Conservation (phyloP, 2,329 filamentous ascomycete genomes). For the Penicillium sp. region DNA sequence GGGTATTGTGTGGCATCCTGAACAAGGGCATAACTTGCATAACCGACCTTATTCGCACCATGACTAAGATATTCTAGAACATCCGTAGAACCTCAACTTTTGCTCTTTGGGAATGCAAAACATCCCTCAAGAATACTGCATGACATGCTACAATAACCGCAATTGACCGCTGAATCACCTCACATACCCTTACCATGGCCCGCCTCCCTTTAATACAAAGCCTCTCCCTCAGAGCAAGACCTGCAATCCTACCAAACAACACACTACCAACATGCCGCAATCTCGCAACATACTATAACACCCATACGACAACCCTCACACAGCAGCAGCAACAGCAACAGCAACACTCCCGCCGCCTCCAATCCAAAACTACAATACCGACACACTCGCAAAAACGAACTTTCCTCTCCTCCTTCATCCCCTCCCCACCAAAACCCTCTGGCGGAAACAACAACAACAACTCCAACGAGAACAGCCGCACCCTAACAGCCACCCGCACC, state of each 20-base stretch:
- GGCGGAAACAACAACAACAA: conserved; percentile 22
- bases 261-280: conserved; percentile 4
- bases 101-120: not conserved
- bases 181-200: conserved; percentile 11
- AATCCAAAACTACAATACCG: not conserved
- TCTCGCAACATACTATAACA: not conserved
- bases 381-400: conserved; percentile 18
- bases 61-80: conserved; percentile 14
- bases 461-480: conserved; percentile 55
- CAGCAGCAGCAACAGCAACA: not conserved
- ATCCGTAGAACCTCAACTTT: conserved; percentile 5
- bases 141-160: conserved; percentile 9
- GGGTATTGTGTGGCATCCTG: not conserved
- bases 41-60: not conserved
- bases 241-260: not conserved
- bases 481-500: conserved; percentile 72
- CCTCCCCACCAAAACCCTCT: conserved; percentile 31
- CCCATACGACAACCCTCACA: not conserved
- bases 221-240: conserved; percentile 1
- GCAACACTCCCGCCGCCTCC: not conserved
- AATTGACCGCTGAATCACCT: not conserved
- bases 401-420: conserved; percentile 36
- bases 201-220: conserved; percentile 6
- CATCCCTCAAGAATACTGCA: not conserved
- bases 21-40: not conserved